Evolutionary conservation across 179 eudicot species (phyloP).

Genomic region (Beta macrorhiza): DNA sequence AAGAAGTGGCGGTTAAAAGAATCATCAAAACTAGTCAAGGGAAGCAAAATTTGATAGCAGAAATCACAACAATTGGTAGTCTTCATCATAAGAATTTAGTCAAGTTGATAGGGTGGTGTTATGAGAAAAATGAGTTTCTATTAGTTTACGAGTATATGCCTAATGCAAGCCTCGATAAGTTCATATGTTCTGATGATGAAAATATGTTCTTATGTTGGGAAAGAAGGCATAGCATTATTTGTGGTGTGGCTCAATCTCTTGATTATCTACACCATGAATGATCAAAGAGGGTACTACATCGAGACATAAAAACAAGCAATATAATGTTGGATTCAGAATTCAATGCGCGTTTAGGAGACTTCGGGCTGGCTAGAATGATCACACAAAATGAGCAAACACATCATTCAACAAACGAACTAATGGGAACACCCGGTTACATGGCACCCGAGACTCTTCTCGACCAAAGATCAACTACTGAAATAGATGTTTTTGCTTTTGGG

Average conservation of each 20-base stretch:
- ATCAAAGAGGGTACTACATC: conserved; percentile 35
- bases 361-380: conserved; percentile 44
- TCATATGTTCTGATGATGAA: conserved; percentile 26
- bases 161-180: conserved; percentile 52
- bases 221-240: conserved; percentile 32
- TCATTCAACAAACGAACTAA: conserved; percentile 35
- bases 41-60: conserved; percentile 52
- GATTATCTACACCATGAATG: conserved; percentile 44
- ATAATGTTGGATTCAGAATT: conserved; percentile 38
- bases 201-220: conserved; percentile 30
- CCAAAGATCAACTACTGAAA: conserved; percentile 28
- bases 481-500: conserved; percentile 34
- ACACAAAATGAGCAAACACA: conserved; percentile 34
- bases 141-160: conserved; percentile 55
- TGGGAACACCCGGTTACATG: conserved; percentile 34
- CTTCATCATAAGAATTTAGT: conserved; percentile 57
- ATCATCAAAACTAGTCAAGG: conserved; percentile 40
- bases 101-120: conserved; percentile 48
- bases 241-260: conserved; percentile 40
- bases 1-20: conserved; percentile 48
- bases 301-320: no score
- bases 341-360: conserved; percentile 42
- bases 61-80: conserved; percentile 54
- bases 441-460: conserved; percentile 33
- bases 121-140: conserved; percentile 42